Percentiles rank a stretch among this genome's conserved stretches.
Evolutionary conservation across 2,329 filamentous ascomycete genomes (phyloP).

Genomic region (Nemania sp.): DNA sequence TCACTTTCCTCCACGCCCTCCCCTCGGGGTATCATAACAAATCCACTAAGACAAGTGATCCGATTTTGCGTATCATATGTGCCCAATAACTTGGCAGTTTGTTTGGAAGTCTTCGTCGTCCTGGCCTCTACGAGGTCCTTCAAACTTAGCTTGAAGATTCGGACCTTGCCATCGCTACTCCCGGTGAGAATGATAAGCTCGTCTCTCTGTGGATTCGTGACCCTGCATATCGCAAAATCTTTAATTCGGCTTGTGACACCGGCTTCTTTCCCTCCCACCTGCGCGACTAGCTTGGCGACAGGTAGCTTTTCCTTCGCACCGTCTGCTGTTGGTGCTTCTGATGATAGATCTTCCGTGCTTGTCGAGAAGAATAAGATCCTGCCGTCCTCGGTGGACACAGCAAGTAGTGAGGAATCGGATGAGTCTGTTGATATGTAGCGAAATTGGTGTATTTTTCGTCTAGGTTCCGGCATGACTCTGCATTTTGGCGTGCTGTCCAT

Average conservation of each 20-base stretch:
- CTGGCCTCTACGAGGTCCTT: slow-evolving; percentile 44
- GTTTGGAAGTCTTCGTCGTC: slow-evolving; percentile 34
- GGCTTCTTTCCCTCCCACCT: slow-evolving; percentile 73
- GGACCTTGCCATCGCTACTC: slow-evolving; percentile 83
- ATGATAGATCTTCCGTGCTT: slow-evolving; percentile 49
- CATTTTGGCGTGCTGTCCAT: slow-evolving; percentile 84
- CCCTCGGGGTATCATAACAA: slow-evolving; percentile 75
- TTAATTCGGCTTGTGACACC: slow-evolving; percentile 78
- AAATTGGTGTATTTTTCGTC: slow-evolving; percentile 83
- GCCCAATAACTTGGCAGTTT: slow-evolving; percentile 69
- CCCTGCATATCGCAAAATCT: slow-evolving; percentile 73
- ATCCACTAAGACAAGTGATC: slow-evolving; percentile 86
- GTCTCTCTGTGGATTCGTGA: slow-evolving; percentile 44
- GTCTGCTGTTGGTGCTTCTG: slow-evolving; percentile 45
- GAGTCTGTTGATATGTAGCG: slow-evolving; percentile 65
- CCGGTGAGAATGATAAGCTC: slow-evolving; percentile 67
- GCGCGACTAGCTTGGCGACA: slow-evolving; percentile 69
- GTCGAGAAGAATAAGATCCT: slow-evolving; percentile 83
- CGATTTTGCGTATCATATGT: slow-evolving; percentile 84
- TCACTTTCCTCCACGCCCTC: slow-evolving; percentile 64
- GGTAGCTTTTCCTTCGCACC: slow-evolving; percentile 48
- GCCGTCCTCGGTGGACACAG: slow-evolving; percentile 88
- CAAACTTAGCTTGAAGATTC: slow-evolving; percentile 69
- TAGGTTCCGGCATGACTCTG: slow-evolving; percentile 66
- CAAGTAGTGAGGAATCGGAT: slow-evolving; percentile 61